Conservation (phyloP, 2,329 filamentous ascomycete genomes). For the Diaporthe ilicicola region DNA sequence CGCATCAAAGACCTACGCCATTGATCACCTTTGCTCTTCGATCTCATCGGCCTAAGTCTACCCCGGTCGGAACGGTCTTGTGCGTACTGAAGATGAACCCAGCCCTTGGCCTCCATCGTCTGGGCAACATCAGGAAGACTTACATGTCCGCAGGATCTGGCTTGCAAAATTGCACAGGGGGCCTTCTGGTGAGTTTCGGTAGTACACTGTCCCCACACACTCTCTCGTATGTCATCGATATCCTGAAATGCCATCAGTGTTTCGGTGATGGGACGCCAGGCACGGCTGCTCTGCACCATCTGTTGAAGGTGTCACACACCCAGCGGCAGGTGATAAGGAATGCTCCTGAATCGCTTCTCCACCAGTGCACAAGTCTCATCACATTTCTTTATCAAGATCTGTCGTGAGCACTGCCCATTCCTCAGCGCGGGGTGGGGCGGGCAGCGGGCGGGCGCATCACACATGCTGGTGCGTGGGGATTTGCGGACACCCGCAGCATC, state of each 20-base stretch:
- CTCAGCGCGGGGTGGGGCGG: neutral
- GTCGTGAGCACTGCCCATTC: neutral
- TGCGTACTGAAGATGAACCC: neutral
- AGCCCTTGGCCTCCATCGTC: neutral
- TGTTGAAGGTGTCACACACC: neutral
- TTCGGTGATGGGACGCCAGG: neutral
- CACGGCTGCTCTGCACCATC: neutral
- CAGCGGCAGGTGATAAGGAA: neutral
- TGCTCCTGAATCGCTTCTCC: neutral
- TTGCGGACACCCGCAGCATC: slow-evolving; percentile 21
- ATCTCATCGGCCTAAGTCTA: neutral
- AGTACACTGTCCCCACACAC: neutral
- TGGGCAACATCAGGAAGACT: neutral
- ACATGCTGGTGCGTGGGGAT: neutral
- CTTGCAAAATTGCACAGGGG: neutral
- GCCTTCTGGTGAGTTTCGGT: neutral
- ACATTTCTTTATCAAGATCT: neutral
- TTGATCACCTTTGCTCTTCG: neutral
- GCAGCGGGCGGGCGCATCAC: neutral
- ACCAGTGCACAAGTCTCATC: neutral
- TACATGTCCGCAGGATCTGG: neutral
- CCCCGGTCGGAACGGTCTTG: neutral
- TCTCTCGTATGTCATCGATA: neutral
- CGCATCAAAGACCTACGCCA: neutral
- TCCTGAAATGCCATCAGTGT: neutral